Percentiles rank a stretch among this genome's conserved stretches.
These are phyloP conservation scores for Millerozyma miso DNA, from an alignment of 805 yeast genomes.

Conservation along the genomic window DNA sequence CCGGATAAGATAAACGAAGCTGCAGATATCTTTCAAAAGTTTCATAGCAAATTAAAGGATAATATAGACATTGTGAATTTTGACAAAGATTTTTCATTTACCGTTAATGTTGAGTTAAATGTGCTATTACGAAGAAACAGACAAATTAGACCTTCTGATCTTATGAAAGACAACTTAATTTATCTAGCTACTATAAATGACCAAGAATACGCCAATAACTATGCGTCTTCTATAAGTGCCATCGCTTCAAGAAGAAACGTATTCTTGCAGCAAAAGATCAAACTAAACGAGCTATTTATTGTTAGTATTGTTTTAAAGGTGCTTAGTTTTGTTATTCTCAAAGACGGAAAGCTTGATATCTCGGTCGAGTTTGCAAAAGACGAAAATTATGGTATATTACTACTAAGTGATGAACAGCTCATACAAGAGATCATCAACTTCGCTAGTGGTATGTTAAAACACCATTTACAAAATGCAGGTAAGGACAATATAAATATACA, in stretches of 20 bases:
- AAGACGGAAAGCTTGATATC: slow-evolving; percentile 13
- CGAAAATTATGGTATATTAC: slow-evolving; percentile 24
- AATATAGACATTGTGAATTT: slow-evolving; percentile 8
- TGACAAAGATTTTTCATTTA: slow-evolving; percentile 10
- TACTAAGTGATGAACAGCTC: slow-evolving; percentile 24
- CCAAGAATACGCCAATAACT: neutral
- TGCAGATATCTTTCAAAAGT: slow-evolving; percentile 1
- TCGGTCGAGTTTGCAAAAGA: slow-evolving; percentile 26
- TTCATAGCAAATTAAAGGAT: slow-evolving; percentile 6
- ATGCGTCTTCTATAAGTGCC: neutral
- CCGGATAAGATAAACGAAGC: slow-evolving; percentile 16
- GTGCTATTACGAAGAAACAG: slow-evolving; percentile 27
- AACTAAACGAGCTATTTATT: slow-evolving; percentile 28
- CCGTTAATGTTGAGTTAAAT: slow-evolving; percentile 32
- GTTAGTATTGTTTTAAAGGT: slow-evolving; percentile 24
- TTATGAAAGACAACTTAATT: slow-evolving; percentile 31
- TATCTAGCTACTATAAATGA: slow-evolving; percentile 22
- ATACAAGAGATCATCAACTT: slow-evolving; percentile 24
- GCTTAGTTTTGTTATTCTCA: slow-evolving; percentile 13
- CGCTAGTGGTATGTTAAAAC: slow-evolving; percentile 13
- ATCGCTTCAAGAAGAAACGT: neutral
- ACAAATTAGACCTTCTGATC: slow-evolving; percentile 25
- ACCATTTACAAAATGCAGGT: neutral
- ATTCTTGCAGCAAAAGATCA: slow-evolving; percentile 1
- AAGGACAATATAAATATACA: neutral